Percentiles rank a stretch among this genome's conserved stretches.
Evolutionary conservation across 208 protist species (phyloP).

Genomic region (Wallacemonas sp.): DNA sequence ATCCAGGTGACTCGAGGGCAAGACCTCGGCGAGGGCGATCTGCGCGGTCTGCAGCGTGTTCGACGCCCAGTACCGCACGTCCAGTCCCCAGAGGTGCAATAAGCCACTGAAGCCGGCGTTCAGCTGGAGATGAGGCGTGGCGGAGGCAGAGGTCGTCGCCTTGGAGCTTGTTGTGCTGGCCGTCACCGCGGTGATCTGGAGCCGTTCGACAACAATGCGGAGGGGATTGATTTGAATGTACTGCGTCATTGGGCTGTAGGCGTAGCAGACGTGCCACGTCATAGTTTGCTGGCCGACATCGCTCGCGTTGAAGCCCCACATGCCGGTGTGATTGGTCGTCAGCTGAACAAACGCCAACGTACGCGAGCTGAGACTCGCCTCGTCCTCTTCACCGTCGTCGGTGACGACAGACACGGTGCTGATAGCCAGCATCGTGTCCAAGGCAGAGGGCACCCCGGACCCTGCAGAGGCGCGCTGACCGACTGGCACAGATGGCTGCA

Average conservation of each 20-base stretch:
- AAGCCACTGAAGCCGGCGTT: slow-evolving; percentile 66
- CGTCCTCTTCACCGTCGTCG: not conserved
- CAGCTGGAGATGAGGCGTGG: slow-evolving; percentile 43
- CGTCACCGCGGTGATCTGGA: slow-evolving; percentile 30
- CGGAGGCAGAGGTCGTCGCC: not conserved
- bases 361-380: not conserved
- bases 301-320: slow-evolving; percentile 48
- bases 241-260: slow-evolving; percentile 36
- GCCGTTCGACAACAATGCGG: slow-evolving; percentile 40
- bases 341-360: slow-evolving; percentile 54
- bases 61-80: slow-evolving; percentile 55
- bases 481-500: slow-evolving; percentile 23
- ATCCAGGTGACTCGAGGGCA: slow-evolving; percentile 29
- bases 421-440: slow-evolving; percentile 68
- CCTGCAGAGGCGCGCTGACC: slow-evolving; percentile 13
- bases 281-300: slow-evolving; percentile 18
- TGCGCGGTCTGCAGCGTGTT: slow-evolving; percentile 46
- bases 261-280: slow-evolving; percentile 66
- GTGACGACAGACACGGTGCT: slow-evolving; percentile 34
- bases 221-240: slow-evolving; percentile 46
- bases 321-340: slow-evolving; percentile 70
- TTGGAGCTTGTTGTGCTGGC: slow-evolving; percentile 27
- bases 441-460: slow-evolving; percentile 14
- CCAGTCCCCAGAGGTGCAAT: slow-evolving; percentile 53
- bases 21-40: slow-evolving; percentile 40